phyloP scores from a whole-genome alignment of 345 rosid species.

The Eucalyptus virginea region DNA sequence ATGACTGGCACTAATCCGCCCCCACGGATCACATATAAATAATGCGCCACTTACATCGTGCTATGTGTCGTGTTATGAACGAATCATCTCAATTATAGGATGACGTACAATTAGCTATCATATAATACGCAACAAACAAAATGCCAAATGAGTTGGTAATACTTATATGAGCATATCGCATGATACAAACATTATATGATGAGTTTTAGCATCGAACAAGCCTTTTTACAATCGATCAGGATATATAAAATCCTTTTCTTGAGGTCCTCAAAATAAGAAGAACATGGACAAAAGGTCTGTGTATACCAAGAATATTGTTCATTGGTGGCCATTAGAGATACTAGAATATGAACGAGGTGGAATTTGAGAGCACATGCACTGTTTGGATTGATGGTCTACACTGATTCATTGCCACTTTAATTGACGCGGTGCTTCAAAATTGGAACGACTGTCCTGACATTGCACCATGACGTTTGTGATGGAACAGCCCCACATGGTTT shows the following conservation, averaged over 20 bases:
- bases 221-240: background rate
- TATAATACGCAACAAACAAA: background rate
- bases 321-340: background rate
- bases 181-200: background rate
- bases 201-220: background rate
- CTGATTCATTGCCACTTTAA: background rate
- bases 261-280: background rate
- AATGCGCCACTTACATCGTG: background rate
- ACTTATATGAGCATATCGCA: background rate
- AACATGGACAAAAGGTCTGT: background rate
- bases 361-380: background rate
- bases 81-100: background rate
- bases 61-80: background rate
- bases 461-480: background rate
- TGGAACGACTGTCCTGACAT: background rate
- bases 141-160: background rate
- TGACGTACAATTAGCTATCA: background rate
- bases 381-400: background rate
- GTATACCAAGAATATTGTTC: background rate
- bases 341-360: background rate
- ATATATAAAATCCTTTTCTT: background rate
- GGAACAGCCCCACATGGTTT: background rate
- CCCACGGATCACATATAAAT: background rate
- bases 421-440: background rate
- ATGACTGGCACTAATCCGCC: background rate